Evolutionary conservation across 1,284 basidiomycete genomes (phyloP), one percentile per base, ranked within the genome.

Genomic region (Sanghuangporus baumii): DNA sequence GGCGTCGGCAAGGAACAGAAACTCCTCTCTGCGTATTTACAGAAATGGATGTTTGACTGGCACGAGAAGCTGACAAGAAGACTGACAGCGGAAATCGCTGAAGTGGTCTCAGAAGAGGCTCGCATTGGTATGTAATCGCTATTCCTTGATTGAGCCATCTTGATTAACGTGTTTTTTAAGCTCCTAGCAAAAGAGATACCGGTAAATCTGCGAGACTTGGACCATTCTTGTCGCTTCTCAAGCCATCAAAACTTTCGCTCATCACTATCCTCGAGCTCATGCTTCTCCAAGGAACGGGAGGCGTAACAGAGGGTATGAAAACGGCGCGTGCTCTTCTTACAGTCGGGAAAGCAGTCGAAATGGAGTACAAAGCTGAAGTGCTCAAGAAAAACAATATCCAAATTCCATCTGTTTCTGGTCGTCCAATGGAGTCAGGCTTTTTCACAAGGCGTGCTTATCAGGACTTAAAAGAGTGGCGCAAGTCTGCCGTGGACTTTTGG

Each of bases 201-300:
- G 48, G 48, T 66, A 9, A 43, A 54, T 46, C 58, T 65, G 66
- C 9, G 54, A 70, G 68, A 58, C 70, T 85, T 36, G 76, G 74
- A 9, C 83, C 90, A 1, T 96, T 95, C 76, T 77, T 98, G 7
- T 77, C 81, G 1, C 82, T 96, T 0, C 79, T 99, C 20, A 83
- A 87, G 12, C 79, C 89, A 0, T 85, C 92, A 57, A 91, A 90
- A 65, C 81, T 98, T 8, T 94, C 94, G 0, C 80, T 98, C 23
- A 88, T 98, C 70, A 91, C 91, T 3, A 93, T 98, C 66, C 81
- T 96, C 40, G 95, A 98, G 73, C 74, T 96, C 58, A 93, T 98
- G 90, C 85, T 93, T 16, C 76, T 95, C 51, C 84, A 89, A 51
- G 89, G 91, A 5, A 81, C 84, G 1, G 90, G 91, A 18, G 92